phyloP scores from a whole-genome alignment of 768 basidiomycete genomes.

The Rhizopogon rudus region DNA sequence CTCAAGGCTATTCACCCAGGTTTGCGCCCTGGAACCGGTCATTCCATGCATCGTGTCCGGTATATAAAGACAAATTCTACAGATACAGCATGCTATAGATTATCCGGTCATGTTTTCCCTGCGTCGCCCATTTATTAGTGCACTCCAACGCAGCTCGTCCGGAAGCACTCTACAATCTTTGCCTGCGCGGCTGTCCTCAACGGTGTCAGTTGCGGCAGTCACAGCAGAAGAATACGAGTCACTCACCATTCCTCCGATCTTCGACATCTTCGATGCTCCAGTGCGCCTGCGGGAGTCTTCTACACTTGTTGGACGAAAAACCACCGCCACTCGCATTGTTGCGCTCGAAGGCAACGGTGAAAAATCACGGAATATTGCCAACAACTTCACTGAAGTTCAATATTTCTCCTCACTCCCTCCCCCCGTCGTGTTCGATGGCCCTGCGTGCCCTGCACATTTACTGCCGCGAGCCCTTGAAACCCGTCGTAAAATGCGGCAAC shows the following conservation, averaged over 20 bases:
- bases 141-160: conserved; percentile 5
- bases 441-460: conserved; percentile 32
- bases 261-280: conserved; percentile 51
- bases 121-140: conserved; percentile 4
- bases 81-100: background rate
- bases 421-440: conserved; percentile 45
- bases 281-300: conserved; percentile 33
- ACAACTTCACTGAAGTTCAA: conserved; percentile 11
- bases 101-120: conserved; percentile 12
- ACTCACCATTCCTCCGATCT: conserved; percentile 29
- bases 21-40: background rate
- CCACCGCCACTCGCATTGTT: conserved; percentile 3
- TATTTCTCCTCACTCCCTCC: conserved; percentile 31
- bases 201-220: conserved; percentile 5
- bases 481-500: conserved; percentile 10
- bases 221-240: background rate
- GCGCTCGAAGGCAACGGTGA: conserved; percentile 7
- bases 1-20: background rate
- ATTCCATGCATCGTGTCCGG: background rate
- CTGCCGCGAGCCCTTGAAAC: conserved; percentile 8
- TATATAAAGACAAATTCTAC: conserved; percentile 14
- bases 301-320: conserved; percentile 16
- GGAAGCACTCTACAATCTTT: conserved; percentile 7
- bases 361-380: conserved; percentile 1
- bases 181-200: conserved; percentile 12